Percentiles rank a stretch among this genome's conserved stretches.
Conservation (phyloP, 139 green algal genomes). For the Chlamydomonas asymmetrica region DNA sequence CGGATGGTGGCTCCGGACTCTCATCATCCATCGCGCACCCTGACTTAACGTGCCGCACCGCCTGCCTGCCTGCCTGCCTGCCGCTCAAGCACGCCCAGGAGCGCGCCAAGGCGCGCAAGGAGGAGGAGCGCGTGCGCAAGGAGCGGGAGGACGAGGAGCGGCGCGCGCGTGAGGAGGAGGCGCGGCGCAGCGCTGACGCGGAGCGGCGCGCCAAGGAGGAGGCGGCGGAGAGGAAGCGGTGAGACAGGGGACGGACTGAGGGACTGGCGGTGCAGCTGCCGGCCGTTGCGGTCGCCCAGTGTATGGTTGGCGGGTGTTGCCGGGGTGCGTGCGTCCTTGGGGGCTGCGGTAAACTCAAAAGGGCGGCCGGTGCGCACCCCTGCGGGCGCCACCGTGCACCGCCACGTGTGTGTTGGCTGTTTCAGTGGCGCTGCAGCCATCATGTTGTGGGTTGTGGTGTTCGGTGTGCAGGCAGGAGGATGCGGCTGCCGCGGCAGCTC, state of each 20-base stretch:
- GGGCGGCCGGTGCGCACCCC: no score
- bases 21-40: no score
- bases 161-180: conserved; percentile 43
- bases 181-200: conserved; percentile 31
- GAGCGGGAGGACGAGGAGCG: conserved; percentile 55
- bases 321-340: no score
- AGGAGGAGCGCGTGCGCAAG: conserved; percentile 67
- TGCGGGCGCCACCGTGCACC: no score
- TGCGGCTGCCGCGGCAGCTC: not conserved
- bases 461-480: conserved; percentile 18
- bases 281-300: no score
- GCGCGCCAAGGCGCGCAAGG: conserved; percentile 74
- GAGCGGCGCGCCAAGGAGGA: conserved; percentile 59
- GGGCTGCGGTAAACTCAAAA: no score
- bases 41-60: no score
- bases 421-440: conserved; percentile 1
- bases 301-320: no score
- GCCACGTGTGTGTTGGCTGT: no score
- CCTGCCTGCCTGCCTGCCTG: no score
- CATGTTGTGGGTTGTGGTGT: conserved; percentile 9
- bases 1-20: no score
- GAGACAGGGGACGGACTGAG: not conserved
- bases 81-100: conserved; percentile 47
- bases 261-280: no score
- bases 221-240: conserved; percentile 29